A percentile compares a stretch with the other conserved stretches of the same genome.
These are phyloP conservation scores for Potentilla sterilis DNA, from an alignment of 306 rosid genomes.

Conservation along the genomic window DNA sequence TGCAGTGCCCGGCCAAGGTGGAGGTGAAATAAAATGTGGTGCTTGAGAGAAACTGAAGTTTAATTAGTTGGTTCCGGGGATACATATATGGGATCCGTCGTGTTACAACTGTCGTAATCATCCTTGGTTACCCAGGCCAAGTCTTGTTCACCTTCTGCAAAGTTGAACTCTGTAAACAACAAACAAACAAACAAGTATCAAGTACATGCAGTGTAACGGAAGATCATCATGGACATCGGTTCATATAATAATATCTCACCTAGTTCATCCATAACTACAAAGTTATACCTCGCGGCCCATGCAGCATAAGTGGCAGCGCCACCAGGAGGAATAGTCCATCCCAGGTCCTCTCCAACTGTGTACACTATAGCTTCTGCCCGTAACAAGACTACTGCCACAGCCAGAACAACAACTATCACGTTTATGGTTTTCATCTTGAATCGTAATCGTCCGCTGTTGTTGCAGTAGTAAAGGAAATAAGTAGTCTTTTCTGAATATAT, in stretches of 20 bases:
- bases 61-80: not conserved
- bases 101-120: not conserved
- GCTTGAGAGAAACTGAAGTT: not conserved
- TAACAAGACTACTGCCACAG: not conserved
- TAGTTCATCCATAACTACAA: constrained; percentile 1
- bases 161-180: not conserved
- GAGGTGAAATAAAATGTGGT: constrained; percentile 4
- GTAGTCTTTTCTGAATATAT: too few species aligned
- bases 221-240: not conserved
- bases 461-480: too few species aligned
- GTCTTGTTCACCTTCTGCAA: not conserved
- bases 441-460: not conserved
- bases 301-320: not conserved
- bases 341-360: constrained; percentile 13
- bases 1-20: constrained; percentile 19
- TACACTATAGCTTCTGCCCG: constrained; percentile 5
- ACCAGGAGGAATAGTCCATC: constrained; percentile 13
- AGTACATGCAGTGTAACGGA: not conserved
- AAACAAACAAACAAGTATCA: not conserved
- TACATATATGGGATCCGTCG: not conserved
- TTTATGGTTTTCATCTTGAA: constrained; percentile 2
- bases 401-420: not conserved
- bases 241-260: not conserved
- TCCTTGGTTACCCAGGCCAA: not conserved
- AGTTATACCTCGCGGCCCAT: constrained; percentile 14